Evolutionary conservation across 2,329 filamentous ascomycete genomes (phyloP).

Genomic region (Fusarium pseudoanthophilum): DNA sequence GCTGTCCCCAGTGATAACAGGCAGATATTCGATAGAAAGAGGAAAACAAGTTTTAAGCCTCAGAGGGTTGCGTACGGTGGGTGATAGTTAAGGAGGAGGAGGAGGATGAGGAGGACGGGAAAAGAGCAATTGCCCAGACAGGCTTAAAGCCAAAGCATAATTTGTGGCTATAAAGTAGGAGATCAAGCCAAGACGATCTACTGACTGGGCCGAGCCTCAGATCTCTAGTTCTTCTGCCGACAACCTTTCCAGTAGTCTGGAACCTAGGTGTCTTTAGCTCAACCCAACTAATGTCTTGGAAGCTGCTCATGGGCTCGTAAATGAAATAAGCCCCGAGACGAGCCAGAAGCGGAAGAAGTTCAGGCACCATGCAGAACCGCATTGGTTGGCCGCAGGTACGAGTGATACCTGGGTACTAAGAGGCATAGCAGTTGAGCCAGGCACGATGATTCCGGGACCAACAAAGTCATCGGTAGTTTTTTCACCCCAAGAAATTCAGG

Average conservation of each 20-base stretch:
- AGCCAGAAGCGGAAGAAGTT: not conserved
- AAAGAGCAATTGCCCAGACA: not conserved
- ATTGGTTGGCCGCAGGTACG: not conserved
- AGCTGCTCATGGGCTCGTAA: not conserved
- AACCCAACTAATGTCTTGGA: not conserved
- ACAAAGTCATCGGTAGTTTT: not conserved
- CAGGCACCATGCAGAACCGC: not conserved
- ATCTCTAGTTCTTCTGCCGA: not conserved
- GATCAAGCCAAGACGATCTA: conserved; percentile 14
- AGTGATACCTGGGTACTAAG: not conserved
- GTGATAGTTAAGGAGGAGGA: not conserved
- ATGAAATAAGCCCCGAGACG: not conserved
- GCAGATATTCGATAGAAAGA: not conserved
- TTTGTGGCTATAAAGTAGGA: conserved; percentile 9
- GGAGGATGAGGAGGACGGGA: not conserved
- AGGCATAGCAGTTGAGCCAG: not conserved
- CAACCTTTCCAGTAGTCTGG: conserved; percentile 3
- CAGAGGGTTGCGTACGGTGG: not conserved
- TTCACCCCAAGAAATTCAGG: not conserved
- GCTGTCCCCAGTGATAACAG: not conserved
- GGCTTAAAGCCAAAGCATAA: conserved; percentile 23
- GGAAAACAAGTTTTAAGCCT: not conserved
- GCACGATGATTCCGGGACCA: not conserved
- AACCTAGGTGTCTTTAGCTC: not conserved
- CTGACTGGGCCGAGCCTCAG: not conserved